Conservation (phyloP, 2,329 filamentous ascomycete genomes). For the Aureobasidium sp. region DNA sequence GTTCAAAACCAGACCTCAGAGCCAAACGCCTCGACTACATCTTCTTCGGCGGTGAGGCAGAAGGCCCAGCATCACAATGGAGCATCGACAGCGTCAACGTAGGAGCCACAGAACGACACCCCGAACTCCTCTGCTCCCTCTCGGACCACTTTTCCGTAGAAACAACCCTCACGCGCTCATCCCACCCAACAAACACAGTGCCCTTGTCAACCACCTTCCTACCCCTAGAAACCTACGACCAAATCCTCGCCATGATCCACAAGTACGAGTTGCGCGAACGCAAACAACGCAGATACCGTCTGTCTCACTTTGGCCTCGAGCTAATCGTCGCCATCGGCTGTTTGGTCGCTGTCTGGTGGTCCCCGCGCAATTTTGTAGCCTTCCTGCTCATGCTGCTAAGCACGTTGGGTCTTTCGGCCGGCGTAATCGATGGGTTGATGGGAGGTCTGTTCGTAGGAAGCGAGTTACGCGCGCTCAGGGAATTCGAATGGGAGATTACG, state of each 20-base stretch:
- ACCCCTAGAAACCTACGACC: conserved; percentile 45
- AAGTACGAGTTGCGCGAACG: conserved; percentile 63
- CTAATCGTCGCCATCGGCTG: conserved; percentile 62
- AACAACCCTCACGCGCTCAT: conserved; percentile 50
- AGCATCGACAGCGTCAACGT: conserved; percentile 61
- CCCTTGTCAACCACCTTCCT: conserved; percentile 8
- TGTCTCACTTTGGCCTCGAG: conserved; percentile 63
- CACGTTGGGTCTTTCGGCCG: conserved; percentile 66
- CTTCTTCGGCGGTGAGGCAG: conserved; percentile 52
- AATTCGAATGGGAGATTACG: conserved; percentile 88
- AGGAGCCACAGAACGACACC: conserved; percentile 73
- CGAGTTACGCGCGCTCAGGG: conserved; percentile 72
- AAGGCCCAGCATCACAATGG: conserved; percentile 46
- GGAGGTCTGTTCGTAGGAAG: conserved; percentile 77
- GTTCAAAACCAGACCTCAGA: conserved; percentile 56
- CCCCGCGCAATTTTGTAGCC: conserved; percentile 62
- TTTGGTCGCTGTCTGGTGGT: conserved; percentile 79
- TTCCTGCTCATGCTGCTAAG: conserved; percentile 75
- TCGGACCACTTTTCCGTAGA: conserved; percentile 94
- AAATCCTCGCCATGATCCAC: conserved; percentile 62
- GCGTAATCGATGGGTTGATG: conserved; percentile 76
- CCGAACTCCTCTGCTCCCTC: conserved; percentile 70
- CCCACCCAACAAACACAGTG: neutral
- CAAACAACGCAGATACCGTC: conserved; percentile 60
- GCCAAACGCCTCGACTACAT: conserved; percentile 95